These are phyloP conservation scores for Penicillium desertorum DNA, from an alignment of 495 filamentous ascomycete species.

Conservation along the genomic window DNA sequence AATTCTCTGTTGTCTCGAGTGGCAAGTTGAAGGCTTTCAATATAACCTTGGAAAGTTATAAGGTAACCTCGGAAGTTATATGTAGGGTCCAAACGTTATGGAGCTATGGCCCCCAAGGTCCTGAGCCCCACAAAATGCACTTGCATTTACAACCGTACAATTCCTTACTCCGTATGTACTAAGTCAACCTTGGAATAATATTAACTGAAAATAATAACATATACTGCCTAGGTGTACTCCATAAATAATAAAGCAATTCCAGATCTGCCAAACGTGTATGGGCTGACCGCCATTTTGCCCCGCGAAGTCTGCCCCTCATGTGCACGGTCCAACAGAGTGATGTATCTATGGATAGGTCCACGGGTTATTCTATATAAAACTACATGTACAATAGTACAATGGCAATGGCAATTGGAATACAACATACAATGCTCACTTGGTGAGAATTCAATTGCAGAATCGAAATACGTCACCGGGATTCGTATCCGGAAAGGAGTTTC, in stretches of 20 bases:
- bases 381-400: background rate
- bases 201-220: too few species aligned
- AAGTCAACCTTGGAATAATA: too few species aligned
- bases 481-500: constrained; percentile 1
- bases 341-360: too few species aligned
- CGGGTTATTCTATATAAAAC: too few species aligned
- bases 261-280: background rate
- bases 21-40: background rate
- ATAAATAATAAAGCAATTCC: background rate
- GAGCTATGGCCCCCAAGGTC: background rate
- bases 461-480: background rate
- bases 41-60: background rate
- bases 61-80: too few species aligned
- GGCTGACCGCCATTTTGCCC: constrained; percentile 9
- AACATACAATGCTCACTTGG: background rate
- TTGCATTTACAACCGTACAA: background rate
- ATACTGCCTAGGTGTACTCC: too few species aligned
- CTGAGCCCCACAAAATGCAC: background rate
- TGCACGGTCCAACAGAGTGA: constrained; percentile 5
- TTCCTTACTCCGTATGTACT: background rate
- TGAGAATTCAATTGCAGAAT: too few species aligned
- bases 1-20: background rate
- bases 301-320: constrained; percentile 9
- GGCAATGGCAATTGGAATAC: background rate
- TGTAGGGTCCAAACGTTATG: background rate